These are phyloP conservation scores for Boletales sp. DNA, from an alignment of 768 basidiomycete species.

Conservation along the genomic window DNA sequence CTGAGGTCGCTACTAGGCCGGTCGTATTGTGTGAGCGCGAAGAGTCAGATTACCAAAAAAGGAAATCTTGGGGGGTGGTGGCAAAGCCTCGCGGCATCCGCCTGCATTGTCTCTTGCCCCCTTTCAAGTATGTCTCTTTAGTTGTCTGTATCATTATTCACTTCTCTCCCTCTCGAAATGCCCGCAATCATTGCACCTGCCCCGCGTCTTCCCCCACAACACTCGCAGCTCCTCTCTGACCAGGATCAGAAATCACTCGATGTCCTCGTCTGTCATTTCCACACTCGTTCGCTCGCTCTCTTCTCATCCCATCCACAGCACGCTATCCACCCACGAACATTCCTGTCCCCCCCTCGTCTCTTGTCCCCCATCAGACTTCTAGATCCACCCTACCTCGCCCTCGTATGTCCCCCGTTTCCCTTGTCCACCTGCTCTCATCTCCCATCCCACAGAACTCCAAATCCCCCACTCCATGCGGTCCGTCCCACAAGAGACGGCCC, in stretches of 20 bases:
- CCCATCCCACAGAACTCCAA: slow-evolving; percentile 33
- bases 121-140: slow-evolving; percentile 30
- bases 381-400: slow-evolving; percentile 23
- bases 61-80: slow-evolving; percentile 9
- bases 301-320: slow-evolving; percentile 18
- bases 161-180: slow-evolving; percentile 22
- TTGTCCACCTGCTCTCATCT: slow-evolving; percentile 5
- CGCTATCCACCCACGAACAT: slow-evolving; percentile 16
- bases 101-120: slow-evolving; percentile 15
- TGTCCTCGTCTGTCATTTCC: slow-evolving; percentile 6
- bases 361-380: slow-evolving; percentile 37
- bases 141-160: slow-evolving; percentile 34
- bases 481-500: slow-evolving; percentile 36
- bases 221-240: slow-evolving; percentile 4
- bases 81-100: slow-evolving; percentile 22
- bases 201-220: slow-evolving; percentile 31
- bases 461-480: slow-evolving; percentile 36
- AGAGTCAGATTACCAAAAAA: slow-evolving; percentile 25
- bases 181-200: slow-evolving; percentile 42
- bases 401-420: slow-evolving; percentile 12
- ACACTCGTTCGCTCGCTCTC: background rate
- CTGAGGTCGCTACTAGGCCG: too few relatives aligned
- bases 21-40: too few relatives aligned
- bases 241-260: background rate
- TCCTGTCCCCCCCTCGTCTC: slow-evolving; percentile 32